Evolutionary conservation across 176 grass and related monocot genomes (phyloP).

Genomic region (maize (Zea mays)): Zm-B73-REFERENCE-NAM-5.0 NC_050103.1:21308501-21309000

Average conservation of each 20-base stretch:
- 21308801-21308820: slow-evolving; percentile 96
- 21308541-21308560: slow-evolving; percentile 90
- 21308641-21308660: not conserved
- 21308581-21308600: slow-evolving; percentile 74
- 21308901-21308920: slow-evolving; percentile 95
- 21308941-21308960: slow-evolving; percentile 78
- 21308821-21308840: slow-evolving; percentile 94
- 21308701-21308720: no score
- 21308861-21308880: slow-evolving; percentile 74
- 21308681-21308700: no score
- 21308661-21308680: not conserved
- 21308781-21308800: slow-evolving; percentile 29
- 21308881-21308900: slow-evolving; percentile 74
- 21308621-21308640: slow-evolving; percentile 4
- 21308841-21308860: slow-evolving; percentile 95
- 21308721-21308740: no score
- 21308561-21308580: slow-evolving; percentile 91
- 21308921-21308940: slow-evolving; percentile 99
- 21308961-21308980: slow-evolving; percentile 77
- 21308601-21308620: slow-evolving; percentile 59
- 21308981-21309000: slow-evolving; percentile 94
- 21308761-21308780: slow-evolving; percentile 12
- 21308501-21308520: slow-evolving; percentile 94
- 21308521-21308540: slow-evolving; percentile 80
- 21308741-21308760: no score